Evolutionary conservation across 2,329 filamentous ascomycete species (phyloP), one percentile per base, ranked within the genome.

Genomic region (Trichophyton mentagrophytes): DNA sequence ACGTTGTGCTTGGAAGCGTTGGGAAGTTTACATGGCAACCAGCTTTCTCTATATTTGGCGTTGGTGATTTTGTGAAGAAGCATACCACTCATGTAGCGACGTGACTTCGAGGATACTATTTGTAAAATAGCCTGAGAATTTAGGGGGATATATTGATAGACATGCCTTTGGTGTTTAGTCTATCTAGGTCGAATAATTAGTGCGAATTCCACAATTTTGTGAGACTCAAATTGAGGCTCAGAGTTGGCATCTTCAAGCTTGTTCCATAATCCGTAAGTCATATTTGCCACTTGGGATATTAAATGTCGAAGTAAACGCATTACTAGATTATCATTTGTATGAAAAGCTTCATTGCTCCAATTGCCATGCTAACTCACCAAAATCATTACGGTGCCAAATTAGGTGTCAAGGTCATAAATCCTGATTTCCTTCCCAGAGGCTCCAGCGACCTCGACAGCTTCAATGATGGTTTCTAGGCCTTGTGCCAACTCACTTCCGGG

Each of bases 381-480:
- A 30, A 30, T 30, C 6, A 7, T 30, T 22, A 25, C 11, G 9
- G 9, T 20, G 11, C 2, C 11, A 25, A 20, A 7, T 25, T 30
- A 53, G 0, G n/a, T 15, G 30, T 53, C 27, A 11, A 65, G 66
- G 36, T 70, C 65, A 49, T 64, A 66, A 7, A 65, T 63, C 44
- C 67, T 63, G 56, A 73, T 66, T 9, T 66, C 61, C 58, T 61
- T 64, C 25, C 69, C 68, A 47, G 69, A 65, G 30, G 68, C 63
- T 6, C 69, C 70, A 57, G 69, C 74, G 7, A 96, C 84, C 47
- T 88, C 84, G 61, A 81, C 76, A 0, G 92, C 90, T 58, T 84
- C 72, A 5, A 93, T 80, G 0, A 96, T 83, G 3, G 91, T 97
- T 77, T 96, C 91, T 44, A 92, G 82, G 0, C 89, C 89, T 0